Evolutionary conservation across 331 rosid genomes (phyloP), one percentile per base, ranked within the genome.

Genomic region (Phaseolus coccineus): DNA sequence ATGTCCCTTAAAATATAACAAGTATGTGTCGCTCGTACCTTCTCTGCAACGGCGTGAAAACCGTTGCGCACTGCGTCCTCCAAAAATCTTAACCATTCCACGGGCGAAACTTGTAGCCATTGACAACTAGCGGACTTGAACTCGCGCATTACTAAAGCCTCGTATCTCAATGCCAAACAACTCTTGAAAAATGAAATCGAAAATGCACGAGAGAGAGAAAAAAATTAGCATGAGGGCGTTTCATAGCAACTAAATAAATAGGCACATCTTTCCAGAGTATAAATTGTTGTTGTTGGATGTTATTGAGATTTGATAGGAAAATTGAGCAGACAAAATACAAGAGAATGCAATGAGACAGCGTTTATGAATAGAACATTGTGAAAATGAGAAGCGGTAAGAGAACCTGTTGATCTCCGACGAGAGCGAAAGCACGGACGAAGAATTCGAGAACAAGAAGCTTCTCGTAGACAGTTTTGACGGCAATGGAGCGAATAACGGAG

Each of bases 151-250:
- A 83, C 78, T 80, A 95, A 87, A 79, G 90, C 96, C 82, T 95
- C 99, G 40, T 95, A 93, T 80, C 96, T 87, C 89, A 95, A 78
- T 11, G 97, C 97, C 87, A 93, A 85, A 83, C 94, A 93, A 81
- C 91, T 95, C 97, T 91, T 64, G 6, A 35, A 79, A 85, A 82
- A 72, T 48, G 39, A 57, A 55, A 55, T 25, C 8, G 10, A 52
- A 66, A 64, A 12, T 14, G 28, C 22, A 39, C 28, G 68, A 58
- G 19, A 24, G 28, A 67, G 8, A 11, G 47, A 33, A 55, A 30
- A 6, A 2, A 50, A n/a, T 27, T n/a, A 72, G 28, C 24, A 2
- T 2, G 4, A 13, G 12, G 4, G 12, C 24, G 35, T 44, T 15
- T 46, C 35, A 46, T 46, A 15, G 46, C 33, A 40, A 9, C 48